These are phyloP conservation scores for Alternaria burnsii DNA, from an alignment of 2,329 filamentous ascomycete genomes.

Conservation along the genomic window DNA sequence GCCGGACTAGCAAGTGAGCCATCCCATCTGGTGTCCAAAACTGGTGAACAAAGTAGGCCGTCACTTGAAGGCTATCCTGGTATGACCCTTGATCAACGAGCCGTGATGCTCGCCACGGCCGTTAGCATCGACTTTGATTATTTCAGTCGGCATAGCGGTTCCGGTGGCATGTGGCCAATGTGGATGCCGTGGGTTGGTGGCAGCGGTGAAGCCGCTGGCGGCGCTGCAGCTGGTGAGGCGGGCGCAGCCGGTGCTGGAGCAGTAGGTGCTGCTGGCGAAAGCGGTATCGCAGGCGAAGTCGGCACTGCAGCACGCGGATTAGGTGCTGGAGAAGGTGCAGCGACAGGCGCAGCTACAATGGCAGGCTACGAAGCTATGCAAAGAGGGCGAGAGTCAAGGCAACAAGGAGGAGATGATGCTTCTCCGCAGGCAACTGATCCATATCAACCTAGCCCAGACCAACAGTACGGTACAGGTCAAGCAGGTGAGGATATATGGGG, in stretches of 20 bases:
- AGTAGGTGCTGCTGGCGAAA: constrained; percentile 53
- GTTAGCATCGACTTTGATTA: constrained; percentile 73
- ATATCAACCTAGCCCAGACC: constrained; percentile 28
- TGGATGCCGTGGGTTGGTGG: constrained; percentile 61
- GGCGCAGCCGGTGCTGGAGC: constrained; percentile 50
- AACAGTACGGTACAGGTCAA: constrained; percentile 29
- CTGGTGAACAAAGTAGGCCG: constrained; percentile 34
- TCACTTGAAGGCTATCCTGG: constrained; percentile 49
- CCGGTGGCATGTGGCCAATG: constrained; percentile 56
- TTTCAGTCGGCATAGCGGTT: constrained; percentile 67
- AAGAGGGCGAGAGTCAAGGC: constrained; percentile 52
- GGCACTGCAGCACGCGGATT: constrained; percentile 52
- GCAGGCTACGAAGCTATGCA: constrained; percentile 72
- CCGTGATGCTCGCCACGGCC: constrained; percentile 72
- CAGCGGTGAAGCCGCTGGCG: constrained; percentile 42
- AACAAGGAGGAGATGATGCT: constrained; percentile 33
- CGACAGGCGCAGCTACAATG: constrained; percentile 65
- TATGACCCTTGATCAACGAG: constrained; percentile 72
- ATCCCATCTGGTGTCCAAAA: constrained; percentile 51
- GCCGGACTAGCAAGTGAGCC: constrained; percentile 56
- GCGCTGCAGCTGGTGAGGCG: constrained; percentile 52
- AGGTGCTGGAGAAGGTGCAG: constrained; percentile 55
- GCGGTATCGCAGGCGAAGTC: constrained; percentile 59
- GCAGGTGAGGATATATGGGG: constrained; percentile 42
- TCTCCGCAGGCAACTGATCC: constrained; percentile 40